Percentiles rank a stretch among this genome's conserved stretches.
phyloP scores from a whole-genome alignment of 345 rosid genomes.

The Citrus medica region DNA sequence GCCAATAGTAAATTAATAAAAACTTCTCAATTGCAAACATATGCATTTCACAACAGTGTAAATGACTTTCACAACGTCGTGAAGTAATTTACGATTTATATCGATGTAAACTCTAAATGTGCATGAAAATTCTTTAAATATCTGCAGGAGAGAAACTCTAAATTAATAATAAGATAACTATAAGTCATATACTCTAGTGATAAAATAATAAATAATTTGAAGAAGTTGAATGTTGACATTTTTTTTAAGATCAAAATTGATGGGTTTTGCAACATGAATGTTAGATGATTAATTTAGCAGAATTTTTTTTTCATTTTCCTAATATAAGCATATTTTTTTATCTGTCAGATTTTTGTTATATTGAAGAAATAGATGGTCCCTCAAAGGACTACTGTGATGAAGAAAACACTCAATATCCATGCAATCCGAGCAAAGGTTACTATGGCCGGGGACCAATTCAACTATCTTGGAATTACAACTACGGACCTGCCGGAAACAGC shows the following conservation, averaged over 20 bases:
- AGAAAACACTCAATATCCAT: constrained; percentile 43
- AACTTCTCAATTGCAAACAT: too few species aligned
- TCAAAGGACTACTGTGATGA: constrained; percentile 44
- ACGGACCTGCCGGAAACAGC: constrained; percentile 42
- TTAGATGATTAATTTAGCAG: background rate
- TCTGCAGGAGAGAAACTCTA: fast-evolving
- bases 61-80: too few species aligned
- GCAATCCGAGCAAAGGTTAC: constrained; percentile 44
- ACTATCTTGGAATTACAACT: constrained; percentile 51
- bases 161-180: too few species aligned
- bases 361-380: constrained; percentile 60
- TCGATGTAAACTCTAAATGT: too few species aligned
- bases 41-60: too few species aligned
- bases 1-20: too few species aligned
- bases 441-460: constrained; percentile 51
- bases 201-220: too few species aligned
- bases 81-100: too few species aligned
- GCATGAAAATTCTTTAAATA: fast-evolving
- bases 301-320: too few species aligned
- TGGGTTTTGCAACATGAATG: background rate
- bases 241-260: too few species aligned
- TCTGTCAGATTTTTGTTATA: constrained; percentile 56
- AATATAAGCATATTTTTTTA: background rate
- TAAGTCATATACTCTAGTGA: too few species aligned
- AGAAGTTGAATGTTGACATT: too few species aligned